phyloP scores from a whole-genome alignment of 1,284 basidiomycete genomes.

The Cutaneotrichosporon spelunceum region DNA sequence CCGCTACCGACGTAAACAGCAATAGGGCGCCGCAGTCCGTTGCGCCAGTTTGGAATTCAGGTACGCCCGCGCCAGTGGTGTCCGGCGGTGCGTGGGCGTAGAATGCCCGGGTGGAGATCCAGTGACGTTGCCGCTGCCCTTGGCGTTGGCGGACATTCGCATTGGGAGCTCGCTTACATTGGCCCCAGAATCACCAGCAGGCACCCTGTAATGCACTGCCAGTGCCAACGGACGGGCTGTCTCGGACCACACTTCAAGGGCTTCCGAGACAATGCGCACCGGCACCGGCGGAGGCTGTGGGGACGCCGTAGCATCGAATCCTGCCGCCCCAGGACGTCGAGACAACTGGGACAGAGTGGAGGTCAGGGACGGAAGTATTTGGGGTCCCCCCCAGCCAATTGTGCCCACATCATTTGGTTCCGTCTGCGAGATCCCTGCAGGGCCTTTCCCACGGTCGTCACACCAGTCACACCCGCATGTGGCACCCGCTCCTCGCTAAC shows the following conservation, averaged over 20 bases:
- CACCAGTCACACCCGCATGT: neutral
- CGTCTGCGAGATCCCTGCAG: neutral
- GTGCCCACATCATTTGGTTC: neutral
- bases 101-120: too few species aligned
- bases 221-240: neutral
- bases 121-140: too few species aligned
- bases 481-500: neutral
- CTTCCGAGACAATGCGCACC: neutral
- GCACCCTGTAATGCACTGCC: neutral
- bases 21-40: too few species aligned
- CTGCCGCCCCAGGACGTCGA: too few species aligned
- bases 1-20: too few species aligned
- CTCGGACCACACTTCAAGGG: neutral
- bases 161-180: too few species aligned
- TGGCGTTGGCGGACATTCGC: too few species aligned
- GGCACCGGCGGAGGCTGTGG: too few species aligned
- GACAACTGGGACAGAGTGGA: neutral
- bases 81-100: too few species aligned
- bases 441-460: neutral
- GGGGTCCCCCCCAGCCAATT: neutral
- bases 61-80: too few species aligned
- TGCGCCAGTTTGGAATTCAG: too few species aligned
- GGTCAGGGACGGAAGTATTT: neutral
- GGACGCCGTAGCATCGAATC: too few species aligned
- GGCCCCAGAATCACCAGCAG: neutral